Conservation (phyloP, 1,284 basidiomycete genomes). For the Coniferiporia weirii region DNA sequence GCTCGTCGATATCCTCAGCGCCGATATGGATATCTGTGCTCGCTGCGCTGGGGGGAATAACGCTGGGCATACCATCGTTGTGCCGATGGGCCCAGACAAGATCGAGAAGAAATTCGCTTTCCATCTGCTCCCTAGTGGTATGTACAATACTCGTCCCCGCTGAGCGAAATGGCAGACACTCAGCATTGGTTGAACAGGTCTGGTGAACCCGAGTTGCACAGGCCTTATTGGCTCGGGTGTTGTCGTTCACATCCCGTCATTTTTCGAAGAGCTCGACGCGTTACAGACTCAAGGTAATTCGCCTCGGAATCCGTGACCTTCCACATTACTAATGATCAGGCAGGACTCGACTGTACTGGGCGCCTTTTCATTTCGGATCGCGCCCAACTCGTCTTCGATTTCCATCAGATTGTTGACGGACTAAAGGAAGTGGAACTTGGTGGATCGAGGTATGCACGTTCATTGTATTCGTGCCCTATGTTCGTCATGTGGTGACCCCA, state of each 20-base stretch:
- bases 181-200: constrained; percentile 43
- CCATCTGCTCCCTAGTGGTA: constrained; percentile 92
- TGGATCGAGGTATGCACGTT: constrained; percentile 58
- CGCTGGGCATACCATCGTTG: constrained; percentile 97
- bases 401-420: constrained; percentile 99
- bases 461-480: not conserved
- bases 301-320: not conserved
- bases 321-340: constrained; percentile 3
- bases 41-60: constrained; percentile 98
- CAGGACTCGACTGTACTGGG: constrained; percentile 82
- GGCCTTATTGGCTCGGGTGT: constrained; percentile 93
- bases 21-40: constrained; percentile 88
- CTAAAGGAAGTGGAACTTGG: constrained; percentile 97
- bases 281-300: constrained; percentile 77
- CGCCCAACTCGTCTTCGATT: constrained; percentile 96
- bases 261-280: constrained; percentile 91
- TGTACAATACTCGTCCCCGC: constrained; percentile 26
- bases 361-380: constrained; percentile 94
- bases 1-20: constrained; percentile 88
- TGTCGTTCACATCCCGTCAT: constrained; percentile 92
- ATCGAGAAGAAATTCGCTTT: constrained; percentile 88
- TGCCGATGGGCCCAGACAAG: constrained; percentile 62
- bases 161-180: not conserved
- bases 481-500: not conserved
- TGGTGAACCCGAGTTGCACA: constrained; percentile 85